Base-by-base conservation (phyloP, 495 filamentous ascomycete genomes). In the Penicillium silybi region DNA sequence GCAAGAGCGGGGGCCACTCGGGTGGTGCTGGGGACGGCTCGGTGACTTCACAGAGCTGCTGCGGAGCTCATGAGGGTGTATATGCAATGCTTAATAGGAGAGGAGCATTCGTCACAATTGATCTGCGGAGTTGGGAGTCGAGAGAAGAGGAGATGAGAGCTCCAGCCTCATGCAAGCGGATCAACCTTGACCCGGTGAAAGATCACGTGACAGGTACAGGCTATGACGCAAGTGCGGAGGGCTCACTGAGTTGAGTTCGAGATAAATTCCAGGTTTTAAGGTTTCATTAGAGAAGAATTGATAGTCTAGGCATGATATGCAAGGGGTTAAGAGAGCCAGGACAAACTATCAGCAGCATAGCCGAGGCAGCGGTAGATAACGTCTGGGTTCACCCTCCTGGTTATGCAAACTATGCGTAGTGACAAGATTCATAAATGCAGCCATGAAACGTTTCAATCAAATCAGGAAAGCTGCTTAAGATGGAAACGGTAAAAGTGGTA, bases 131-230 rank as follows among this genome's bases (percentile, higher is more conserved):
- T 54, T 61, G 50, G 48, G 27, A n/a, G 34, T 46, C 20, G 23
- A 43, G 20, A 56, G 46, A 55, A 29, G 39, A 40, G 42, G 27
- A 47, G 49, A 49, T 47, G 49, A 44, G 16, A 54, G 60, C 59
- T 63, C 54, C 54, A 58, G 40, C 55, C 52, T 52, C 44, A 60
- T 63, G 63, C 57, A 60, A 60, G 53, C 52, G 56, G 55, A 54
- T 54, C 57, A 51, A 58, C 41, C 44, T 57, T 29, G 16, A 6
- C 38, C 59, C 59, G 59, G 44, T 41, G 29, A 27, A 25, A n/a
- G 17, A 35, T 43, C 63, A 65, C 57, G 54, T 65, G 63, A n/a
- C 16, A 32, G 29, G 29, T 32, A 32, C 29, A 1, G 29, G 10
- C 29, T 8, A 32, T 32, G 29, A 32, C 29, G 26, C 29, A 6